phyloP scores from a whole-genome alignment of 139 green algal species.

The Astrephomene gubernaculifera region DNA sequence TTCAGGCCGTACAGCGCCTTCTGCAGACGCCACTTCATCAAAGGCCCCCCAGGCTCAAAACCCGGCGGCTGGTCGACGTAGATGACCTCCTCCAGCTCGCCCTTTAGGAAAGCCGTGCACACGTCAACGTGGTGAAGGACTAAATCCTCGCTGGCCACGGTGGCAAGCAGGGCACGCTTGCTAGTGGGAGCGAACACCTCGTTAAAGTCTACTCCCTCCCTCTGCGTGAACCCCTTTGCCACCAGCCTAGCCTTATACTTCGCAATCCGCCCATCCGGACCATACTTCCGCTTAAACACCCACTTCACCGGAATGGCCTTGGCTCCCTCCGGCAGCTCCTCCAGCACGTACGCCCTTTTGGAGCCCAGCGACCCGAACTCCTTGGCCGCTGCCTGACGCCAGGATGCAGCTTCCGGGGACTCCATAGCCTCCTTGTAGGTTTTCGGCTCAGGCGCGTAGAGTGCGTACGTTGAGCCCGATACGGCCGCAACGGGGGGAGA shows the following conservation, averaged over 20 bases:
- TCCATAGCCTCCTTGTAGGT: no score
- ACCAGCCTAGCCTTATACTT: slow-evolving; percentile 60
- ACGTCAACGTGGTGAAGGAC: slow-evolving; percentile 49
- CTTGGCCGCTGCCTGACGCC: no score
- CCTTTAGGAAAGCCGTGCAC: slow-evolving; percentile 52
- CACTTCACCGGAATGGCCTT: slow-evolving; percentile 35
- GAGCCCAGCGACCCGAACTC: no score
- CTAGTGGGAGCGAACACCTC: slow-evolving; percentile 68
- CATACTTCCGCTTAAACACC: slow-evolving; percentile 16
- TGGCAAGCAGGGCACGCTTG: background rate
- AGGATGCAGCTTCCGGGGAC: no score
- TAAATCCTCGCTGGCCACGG: slow-evolving; percentile 2
- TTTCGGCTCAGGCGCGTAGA: no score
- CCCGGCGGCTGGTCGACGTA: slow-evolving; percentile 40
- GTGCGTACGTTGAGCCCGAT: no score
- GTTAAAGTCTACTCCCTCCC: slow-evolving; percentile 52
- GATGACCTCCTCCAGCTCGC: slow-evolving; percentile 52
- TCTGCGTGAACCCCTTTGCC: slow-evolving; percentile 54
- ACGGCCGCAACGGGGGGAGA: no score
- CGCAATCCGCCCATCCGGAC: slow-evolving; percentile 11
- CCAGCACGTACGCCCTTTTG: no score
- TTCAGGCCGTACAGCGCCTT: slow-evolving; percentile 63
- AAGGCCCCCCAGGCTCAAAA: slow-evolving; percentile 10
- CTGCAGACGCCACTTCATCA: slow-evolving; percentile 21
- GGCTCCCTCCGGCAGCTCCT: no score